Base-by-base conservation (phyloP, 768 basidiomycete species). In the Tricholoma bakamatsutake region DNA sequence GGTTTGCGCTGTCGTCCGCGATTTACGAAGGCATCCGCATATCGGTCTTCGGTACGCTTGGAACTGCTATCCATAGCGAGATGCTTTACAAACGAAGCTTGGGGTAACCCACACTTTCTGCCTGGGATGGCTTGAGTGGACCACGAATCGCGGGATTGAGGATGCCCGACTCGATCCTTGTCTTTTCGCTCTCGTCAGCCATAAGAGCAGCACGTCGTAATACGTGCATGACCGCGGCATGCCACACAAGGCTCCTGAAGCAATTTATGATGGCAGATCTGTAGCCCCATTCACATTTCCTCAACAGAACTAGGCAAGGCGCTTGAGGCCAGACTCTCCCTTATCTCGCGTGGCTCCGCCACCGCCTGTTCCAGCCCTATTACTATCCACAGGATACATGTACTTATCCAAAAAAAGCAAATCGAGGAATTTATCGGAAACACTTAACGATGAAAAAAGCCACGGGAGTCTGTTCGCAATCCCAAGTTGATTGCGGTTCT, bases 271-370 rank as follows among this genome's bases (percentile, higher is more conserved):
- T 84, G 12, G 76, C 70, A 15, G 81, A 77, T 59, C 72, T 79
- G 18, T 81, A 78, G 0, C 86, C 88, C 87, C 88, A 90, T 60
- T 89, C 87, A 55, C 67, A 74, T 58, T 87, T 85, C 60, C 81
- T 79, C 53, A 88, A 67, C 87, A 88, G 13, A 85, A 70, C 9
- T 67, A 72, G 3, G 84, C 86, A 18, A 88, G 73, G 39, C 73
- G 72, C 35, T 70, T 71, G 2, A 85, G 71, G 60, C 82, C 74
- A 6, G 82, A 72, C 51, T 84, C 68, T 15, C 64, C 76, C 56
- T 56, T 68, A 61, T 63, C 72, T 45, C 59, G 66, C 59, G 57
- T 62, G 56, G 53, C 66, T 49, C 60, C 65, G 40, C 61, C 64
- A 3, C 53, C 64, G 0, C 84, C 81, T 28, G 74, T 70, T 34